Conservation (phyloP, 2,329 filamentous ascomycete species). For the Chaetomiaceae sp. region DNA sequence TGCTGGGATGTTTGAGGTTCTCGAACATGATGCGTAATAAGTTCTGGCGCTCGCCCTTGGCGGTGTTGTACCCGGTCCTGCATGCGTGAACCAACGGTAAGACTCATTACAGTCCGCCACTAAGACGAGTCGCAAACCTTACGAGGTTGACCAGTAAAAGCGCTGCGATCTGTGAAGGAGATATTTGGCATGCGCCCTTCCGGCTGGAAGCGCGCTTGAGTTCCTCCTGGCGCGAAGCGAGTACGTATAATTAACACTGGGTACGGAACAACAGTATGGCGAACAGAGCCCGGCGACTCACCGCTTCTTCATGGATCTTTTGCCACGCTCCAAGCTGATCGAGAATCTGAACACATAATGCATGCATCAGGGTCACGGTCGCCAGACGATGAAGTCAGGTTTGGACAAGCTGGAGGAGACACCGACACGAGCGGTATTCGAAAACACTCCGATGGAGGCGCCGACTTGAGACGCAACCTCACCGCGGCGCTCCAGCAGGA, state of each 20-base stretch:
- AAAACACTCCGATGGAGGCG: conserved; percentile 29
- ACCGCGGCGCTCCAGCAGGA: conserved; percentile 32
- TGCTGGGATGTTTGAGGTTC: conserved; percentile 26
- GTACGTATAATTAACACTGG: too few species aligned
- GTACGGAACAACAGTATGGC: too few species aligned
- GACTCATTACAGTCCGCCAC: too few species aligned
- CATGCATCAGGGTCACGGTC: not conserved
- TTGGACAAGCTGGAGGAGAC: too few species aligned
- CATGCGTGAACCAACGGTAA: too few species aligned
- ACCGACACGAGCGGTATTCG: conserved; percentile 23
- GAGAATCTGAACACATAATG: conserved; percentile 20
- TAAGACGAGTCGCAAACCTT: too few species aligned
- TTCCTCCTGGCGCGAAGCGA: too few species aligned
- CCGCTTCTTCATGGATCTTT: conserved; percentile 20
- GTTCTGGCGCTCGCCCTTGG: conserved; percentile 32
- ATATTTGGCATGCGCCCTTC: too few species aligned
- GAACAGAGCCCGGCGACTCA: conserved; percentile 1
- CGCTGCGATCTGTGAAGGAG: too few species aligned
- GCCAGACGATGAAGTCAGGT: too few species aligned
- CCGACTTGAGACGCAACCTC: conserved; percentile 27
- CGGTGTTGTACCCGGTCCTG: conserved; percentile 21
- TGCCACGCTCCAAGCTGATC: conserved; percentile 30
- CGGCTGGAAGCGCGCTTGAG: too few species aligned
- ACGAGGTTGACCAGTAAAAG: too few species aligned
- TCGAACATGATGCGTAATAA: conserved; percentile 30